Conservation (phyloP, 768 basidiomycete genomes). For the Naematelia encephala region DNA sequence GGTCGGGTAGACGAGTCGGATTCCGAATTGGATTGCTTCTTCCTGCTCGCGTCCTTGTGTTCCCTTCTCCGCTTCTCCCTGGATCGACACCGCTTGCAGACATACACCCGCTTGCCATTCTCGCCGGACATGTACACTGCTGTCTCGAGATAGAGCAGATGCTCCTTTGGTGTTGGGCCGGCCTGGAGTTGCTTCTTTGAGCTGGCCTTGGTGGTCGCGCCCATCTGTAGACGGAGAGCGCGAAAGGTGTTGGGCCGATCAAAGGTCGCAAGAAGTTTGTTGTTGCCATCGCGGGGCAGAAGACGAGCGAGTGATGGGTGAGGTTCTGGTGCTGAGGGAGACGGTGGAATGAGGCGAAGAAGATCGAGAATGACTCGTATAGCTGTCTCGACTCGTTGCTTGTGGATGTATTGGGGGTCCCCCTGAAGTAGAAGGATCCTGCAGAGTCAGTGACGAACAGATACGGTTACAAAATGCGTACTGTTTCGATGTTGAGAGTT, state of each 20-base stretch:
- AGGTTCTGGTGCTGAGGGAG: constrained; percentile 12
- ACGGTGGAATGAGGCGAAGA: constrained; percentile 26
- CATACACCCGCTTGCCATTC: constrained; percentile 41
- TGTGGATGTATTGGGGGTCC: constrained; percentile 39
- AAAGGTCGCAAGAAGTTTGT: constrained; percentile 24
- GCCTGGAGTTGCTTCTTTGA: constrained; percentile 43
- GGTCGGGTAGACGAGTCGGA: constrained; percentile 30
- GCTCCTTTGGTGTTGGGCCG: constrained; percentile 28
- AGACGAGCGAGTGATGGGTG: constrained; percentile 17
- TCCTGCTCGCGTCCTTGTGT: constrained; percentile 36
- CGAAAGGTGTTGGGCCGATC: constrained; percentile 35
- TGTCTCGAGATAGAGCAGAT: constrained; percentile 39
- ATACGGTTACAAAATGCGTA: constrained; percentile 11
- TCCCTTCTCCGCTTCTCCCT: constrained; percentile 36
- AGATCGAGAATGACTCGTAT: constrained; percentile 44
- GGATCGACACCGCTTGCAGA: constrained; percentile 42
- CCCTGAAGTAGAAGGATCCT: constrained; percentile 37
- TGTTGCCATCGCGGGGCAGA: constrained; percentile 20
- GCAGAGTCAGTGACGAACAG: not conserved
- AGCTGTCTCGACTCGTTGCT: constrained; percentile 44
- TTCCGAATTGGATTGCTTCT: constrained; percentile 30
- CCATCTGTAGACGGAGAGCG: constrained; percentile 33
- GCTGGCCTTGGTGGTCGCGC: constrained; percentile 39
- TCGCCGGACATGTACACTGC: constrained; percentile 47
- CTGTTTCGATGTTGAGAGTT: constrained; percentile 15